Evolutionary conservation across 306 rosid genomes (phyloP), one percentile per base, ranked within the genome.

Genomic region (Quercus engelmannii): DNA sequence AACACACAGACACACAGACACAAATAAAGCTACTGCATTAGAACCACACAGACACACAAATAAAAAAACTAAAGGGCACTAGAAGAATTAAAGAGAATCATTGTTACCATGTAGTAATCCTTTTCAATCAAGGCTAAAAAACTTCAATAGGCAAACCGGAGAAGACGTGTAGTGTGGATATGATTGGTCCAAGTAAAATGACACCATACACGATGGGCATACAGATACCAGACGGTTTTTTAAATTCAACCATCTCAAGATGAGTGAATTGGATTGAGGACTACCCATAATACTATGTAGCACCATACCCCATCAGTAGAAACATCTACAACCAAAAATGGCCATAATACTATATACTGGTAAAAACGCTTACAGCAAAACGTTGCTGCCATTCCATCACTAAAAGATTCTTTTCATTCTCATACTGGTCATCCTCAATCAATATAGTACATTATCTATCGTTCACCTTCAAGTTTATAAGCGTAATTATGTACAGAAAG

Each of bases 271-370:
- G 30, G 84, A 74, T 78, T 75, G 82, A 67, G 92, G 92, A 84
- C 80, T 9, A 89, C 88, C 97, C 92, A 91, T 65, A 92, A 78
- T 55, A 92, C 85, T 54, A 88, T n/a, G 84, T 86, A 92, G 86
- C 94, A 92, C 97, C 97, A 92, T 76, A 84, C 70, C 28, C 97
- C 94, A 85, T 88, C 96, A 31, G 96, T 89, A 30, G 96, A 89
- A 71, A 89, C 65, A 73, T 89, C 97, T 90, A 59, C 31, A 77
- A 25, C 33, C 35, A 62, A 7, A 49, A 74, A 81, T 74, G 71
- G 52, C 33, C 35, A 41, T 41, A 8, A 41, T 41, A 7, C 12
- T 7, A 41, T 41, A 41, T 41, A 8, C 46, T 8, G 46, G 46
- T 41, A 0, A 62, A 13, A 62, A 12, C 4, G 69, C 19, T 62